A percentile compares a stretch with the other conserved stretches of the same genome.
Conservation (phyloP, 768 basidiomycete species). For the Trametes coccinea region DNA sequence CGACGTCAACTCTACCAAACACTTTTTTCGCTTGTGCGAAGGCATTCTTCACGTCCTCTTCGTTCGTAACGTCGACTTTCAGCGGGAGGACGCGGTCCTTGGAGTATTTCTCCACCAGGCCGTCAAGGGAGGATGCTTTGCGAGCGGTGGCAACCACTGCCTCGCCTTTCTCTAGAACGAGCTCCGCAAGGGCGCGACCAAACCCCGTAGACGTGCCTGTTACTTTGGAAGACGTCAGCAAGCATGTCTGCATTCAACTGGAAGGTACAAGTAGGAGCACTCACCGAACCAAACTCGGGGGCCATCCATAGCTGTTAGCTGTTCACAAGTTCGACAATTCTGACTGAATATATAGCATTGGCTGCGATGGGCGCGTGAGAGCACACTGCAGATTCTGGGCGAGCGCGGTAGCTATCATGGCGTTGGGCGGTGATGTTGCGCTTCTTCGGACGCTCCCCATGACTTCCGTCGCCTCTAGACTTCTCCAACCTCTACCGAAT, state of each 20-base stretch:
- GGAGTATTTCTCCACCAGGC: conserved; percentile 21
- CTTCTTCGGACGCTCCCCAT: no score
- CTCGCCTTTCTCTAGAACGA: conserved; percentile 28
- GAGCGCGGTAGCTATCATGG: neutral
- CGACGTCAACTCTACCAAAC: conserved; percentile 31
- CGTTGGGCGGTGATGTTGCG: no score
- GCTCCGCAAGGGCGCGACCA: conserved; percentile 26
- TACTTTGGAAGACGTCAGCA: conserved; percentile 10
- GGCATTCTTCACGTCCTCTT: conserved; percentile 17
- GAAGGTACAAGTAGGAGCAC: neutral
- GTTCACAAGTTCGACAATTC: no score
- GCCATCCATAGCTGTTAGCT: no score
- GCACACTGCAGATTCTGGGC: no score
- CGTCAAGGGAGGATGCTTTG: conserved; percentile 25
- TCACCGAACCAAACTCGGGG: conserved; percentile 26
- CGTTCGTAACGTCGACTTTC: conserved; percentile 25
- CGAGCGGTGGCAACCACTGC: conserved; percentile 30
- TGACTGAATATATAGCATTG: no score
- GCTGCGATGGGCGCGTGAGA: no score
- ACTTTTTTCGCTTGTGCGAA: conserved; percentile 19
- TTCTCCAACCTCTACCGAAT: no score
- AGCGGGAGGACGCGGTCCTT: conserved; percentile 23
- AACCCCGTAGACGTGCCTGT: conserved; percentile 33
- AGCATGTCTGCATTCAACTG: neutral
- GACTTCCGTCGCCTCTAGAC: no score